phyloP scores from a whole-genome alignment of 371 early-diverging fungal genomes.

The Lichtheimia ornata region DNA sequence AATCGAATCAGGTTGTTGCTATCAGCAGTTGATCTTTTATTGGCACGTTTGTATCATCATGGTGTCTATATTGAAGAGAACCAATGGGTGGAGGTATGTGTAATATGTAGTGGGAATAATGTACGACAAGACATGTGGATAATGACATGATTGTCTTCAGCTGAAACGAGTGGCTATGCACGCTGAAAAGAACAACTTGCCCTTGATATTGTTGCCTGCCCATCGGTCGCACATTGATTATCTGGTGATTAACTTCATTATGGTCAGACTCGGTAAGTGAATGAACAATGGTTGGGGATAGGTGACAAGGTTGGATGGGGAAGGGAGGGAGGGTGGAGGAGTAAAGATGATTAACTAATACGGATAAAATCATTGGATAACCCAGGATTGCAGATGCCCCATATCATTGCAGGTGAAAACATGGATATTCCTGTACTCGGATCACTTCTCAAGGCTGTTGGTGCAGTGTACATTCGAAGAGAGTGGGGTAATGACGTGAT shows the following conservation, averaged over 20 bases:
- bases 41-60: conserved; percentile 78
- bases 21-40: conserved; percentile 68
- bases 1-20: conserved; percentile 54
- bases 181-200: conserved; percentile 65
- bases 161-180: conserved; percentile 56
- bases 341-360: background rate
- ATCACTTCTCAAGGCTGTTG: conserved; percentile 62
- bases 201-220: conserved; percentile 78
- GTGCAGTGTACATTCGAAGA: conserved; percentile 83
- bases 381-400: conserved; percentile 73
- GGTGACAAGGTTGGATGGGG: too few relatives aligned
- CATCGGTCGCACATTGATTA: conserved; percentile 90
- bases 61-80: conserved; percentile 80
- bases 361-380: background rate
- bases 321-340: too few relatives aligned
- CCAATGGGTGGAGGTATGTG: conserved; percentile 70
- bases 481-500: conserved; percentile 80
- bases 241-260: conserved; percentile 78
- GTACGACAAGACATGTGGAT: background rate
- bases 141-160: conserved; percentile 24
- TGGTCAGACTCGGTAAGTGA: conserved; percentile 68
- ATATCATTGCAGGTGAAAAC: conserved; percentile 89
- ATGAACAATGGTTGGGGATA: too few relatives aligned
- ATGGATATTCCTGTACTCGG: conserved; percentile 81
- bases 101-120: background rate